Base-by-base conservation (phyloP, 192 early-diverging fungal genomes). In the Umbelopsis sp. region DNA sequence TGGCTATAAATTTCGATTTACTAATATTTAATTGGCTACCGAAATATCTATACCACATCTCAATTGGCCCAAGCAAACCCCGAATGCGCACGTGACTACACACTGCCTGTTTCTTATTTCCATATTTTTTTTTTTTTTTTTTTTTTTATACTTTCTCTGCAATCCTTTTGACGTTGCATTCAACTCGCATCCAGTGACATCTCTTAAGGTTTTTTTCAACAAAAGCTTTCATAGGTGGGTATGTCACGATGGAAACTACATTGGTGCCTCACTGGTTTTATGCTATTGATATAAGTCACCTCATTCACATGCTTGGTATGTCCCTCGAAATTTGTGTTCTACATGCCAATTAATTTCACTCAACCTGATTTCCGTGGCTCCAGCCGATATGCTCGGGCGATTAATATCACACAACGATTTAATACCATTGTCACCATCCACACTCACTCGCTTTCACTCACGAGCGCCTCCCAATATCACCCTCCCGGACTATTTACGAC, bases 371-470 rank as follows among this genome's bases (percentile, higher is more conserved):
- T n/a, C 36, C 24, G 17, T 65, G 31, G 24, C 24, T 47, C 56
- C 65, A 88, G 87, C 85, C 69, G 87, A 88, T 70, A 88, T 88
- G 87, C 74, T 88, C 0, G 77, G 81, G 43, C 82, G 87, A 69
- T 70, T 88, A 26, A 86, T 85, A 51, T 73, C 78, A 21, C 87
- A 88, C 45, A 88, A 88, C 49, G 87, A 88, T 71, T 80, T 81
- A 53, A 88, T 88, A 67, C 87, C 83, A 45, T 72, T 88, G 45
- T 86, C 85, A 17, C 80, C 83, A 12, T 75, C 82, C 41, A 86
- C 90, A 52, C 84, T 97, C 22, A 97, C 97, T 0, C 91, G 96
- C 41, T 99, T 99, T 74, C 97, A 99, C 74, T 96, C 95, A 22
- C 89, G 97, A 50, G 93, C 93, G 9, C 86, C 93, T 29, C 96